A percentile compares a stretch with the other conserved stretches of the same genome.
Conservation (phyloP, 2,329 filamentous ascomycete genomes). For the Fusarium sp. region DNA sequence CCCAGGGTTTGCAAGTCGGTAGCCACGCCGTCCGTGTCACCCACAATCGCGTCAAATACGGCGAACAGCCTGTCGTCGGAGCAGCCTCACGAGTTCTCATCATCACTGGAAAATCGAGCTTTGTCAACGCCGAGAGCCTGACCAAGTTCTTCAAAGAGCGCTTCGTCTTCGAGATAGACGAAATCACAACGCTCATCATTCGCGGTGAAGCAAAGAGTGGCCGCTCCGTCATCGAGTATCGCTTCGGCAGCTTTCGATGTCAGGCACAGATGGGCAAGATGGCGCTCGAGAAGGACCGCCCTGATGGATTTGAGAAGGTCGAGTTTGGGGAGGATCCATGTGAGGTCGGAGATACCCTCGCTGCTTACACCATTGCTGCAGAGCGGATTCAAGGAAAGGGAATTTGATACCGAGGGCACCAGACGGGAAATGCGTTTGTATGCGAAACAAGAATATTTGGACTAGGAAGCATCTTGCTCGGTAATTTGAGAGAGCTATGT, state of each 20-base stretch:
- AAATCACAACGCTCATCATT: constrained; percentile 52
- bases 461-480: constrained; percentile 14
- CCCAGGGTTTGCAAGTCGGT: constrained; percentile 54
- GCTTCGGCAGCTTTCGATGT: constrained; percentile 68
- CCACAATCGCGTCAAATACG: constrained; percentile 64
- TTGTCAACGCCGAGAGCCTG: constrained; percentile 61
- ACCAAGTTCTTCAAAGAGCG: constrained; percentile 57
- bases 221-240: constrained; percentile 60
- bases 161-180: constrained; percentile 64
- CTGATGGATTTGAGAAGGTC: constrained; percentile 54
- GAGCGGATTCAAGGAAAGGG: constrained; percentile 53
- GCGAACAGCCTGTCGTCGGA: constrained; percentile 47
- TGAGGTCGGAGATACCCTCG: constrained; percentile 52
- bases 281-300: constrained; percentile 54
- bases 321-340: constrained; percentile 57
- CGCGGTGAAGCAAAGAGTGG: constrained; percentile 32
- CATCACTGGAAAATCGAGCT: constrained; percentile 59
- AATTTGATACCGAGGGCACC: constrained; percentile 35
- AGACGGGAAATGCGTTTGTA: neutral
- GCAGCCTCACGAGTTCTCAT: constrained; percentile 63
- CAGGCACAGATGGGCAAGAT: constrained; percentile 65
- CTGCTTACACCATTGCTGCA: constrained; percentile 52
- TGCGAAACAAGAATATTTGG: constrained; percentile 2
- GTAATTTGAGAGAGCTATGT: constrained; percentile 3
- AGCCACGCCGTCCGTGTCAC: constrained; percentile 56